These are phyloP conservation scores for Magnaporthiopsis incrustans DNA, from an alignment of 2,329 filamentous ascomycete genomes.

Conservation along the genomic window DNA sequence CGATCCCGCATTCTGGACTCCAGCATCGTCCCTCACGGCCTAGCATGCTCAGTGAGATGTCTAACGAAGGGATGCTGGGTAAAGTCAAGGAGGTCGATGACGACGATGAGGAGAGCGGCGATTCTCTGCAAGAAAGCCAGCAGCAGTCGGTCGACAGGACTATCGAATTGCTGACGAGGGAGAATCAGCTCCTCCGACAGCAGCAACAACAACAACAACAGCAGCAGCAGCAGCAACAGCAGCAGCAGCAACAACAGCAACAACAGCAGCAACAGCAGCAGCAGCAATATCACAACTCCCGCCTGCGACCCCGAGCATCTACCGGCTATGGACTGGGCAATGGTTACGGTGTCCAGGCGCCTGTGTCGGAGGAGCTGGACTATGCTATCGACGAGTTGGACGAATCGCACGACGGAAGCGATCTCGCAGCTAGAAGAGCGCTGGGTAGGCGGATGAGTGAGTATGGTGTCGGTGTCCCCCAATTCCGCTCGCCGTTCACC, in stretches of 20 bases:
- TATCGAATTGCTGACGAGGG: slow-evolving; percentile 53
- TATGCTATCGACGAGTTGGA: slow-evolving; percentile 68
- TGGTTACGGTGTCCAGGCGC: slow-evolving; percentile 50
- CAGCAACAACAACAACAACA: slow-evolving; percentile 30
- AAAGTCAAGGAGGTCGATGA: slow-evolving; percentile 66
- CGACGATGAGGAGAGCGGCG: slow-evolving; percentile 52
- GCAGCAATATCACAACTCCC: slow-evolving; percentile 44
- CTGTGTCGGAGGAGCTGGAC: slow-evolving; percentile 58
- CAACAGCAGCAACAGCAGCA: slow-evolving; percentile 6
- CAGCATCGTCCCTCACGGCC: slow-evolving; percentile 76
- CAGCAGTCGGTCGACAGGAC: slow-evolving; percentile 49
- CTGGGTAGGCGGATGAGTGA: slow-evolving; percentile 50
- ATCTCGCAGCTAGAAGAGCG: slow-evolving; percentile 36
- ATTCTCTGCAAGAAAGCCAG: slow-evolving; percentile 45
- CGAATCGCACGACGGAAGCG: slow-evolving; percentile 47
- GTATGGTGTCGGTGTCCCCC: slow-evolving; percentile 31
- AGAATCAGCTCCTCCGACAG: slow-evolving; percentile 55
- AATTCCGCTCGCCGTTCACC: slow-evolving; percentile 40
- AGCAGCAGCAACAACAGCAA: slow-evolving; percentile 41
- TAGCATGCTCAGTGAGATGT: slow-evolving; percentile 68
- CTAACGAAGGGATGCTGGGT: slow-evolving; percentile 53
- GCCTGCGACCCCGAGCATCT: slow-evolving; percentile 50
- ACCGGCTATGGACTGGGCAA: slow-evolving; percentile 49
- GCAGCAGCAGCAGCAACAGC: slow-evolving; percentile 2
- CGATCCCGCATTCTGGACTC: slow-evolving; percentile 55